phyloP scores from a whole-genome alignment of 202 grass and related monocot species.

The Carex arenaria region DNA sequence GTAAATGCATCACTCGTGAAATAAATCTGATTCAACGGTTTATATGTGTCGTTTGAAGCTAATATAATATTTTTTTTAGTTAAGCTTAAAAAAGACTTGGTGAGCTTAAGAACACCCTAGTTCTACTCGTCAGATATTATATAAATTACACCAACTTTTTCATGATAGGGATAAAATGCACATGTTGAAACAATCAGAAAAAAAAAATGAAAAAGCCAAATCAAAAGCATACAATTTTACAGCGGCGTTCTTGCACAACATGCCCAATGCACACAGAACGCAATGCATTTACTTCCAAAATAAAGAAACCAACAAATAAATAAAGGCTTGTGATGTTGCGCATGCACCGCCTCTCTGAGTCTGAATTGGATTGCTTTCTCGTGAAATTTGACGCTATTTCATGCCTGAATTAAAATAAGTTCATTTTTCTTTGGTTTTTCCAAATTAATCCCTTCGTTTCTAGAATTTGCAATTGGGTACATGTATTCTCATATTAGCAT shows the following conservation, averaged over 20 bases:
- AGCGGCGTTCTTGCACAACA: background rate
- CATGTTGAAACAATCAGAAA: background rate
- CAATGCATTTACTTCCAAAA: constrained; percentile 16
- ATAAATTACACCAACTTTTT: background rate
- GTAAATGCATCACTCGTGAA: too few relatives aligned
- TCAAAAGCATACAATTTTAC: background rate
- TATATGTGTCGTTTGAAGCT: too few relatives aligned
- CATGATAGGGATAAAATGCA: background rate
- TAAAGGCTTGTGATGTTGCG: background rate
- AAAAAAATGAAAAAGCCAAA: background rate
- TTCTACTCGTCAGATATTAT: background rate
- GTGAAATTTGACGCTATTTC: background rate
- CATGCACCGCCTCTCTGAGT: background rate
- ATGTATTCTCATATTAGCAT: background rate
- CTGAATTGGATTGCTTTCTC: constrained; percentile 9
- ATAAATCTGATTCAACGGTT: too few relatives aligned
- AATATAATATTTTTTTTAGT: too few relatives aligned
- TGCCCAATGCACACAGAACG: background rate
- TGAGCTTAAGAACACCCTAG: too few relatives aligned
- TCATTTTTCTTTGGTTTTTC: background rate
- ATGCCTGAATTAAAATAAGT: background rate
- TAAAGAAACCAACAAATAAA: constrained; percentile 13
- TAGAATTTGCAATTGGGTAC: background rate
- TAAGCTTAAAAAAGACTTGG: too few relatives aligned
- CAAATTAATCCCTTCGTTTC: background rate